phyloP scores from a whole-genome alignment of 2,329 filamentous ascomycete species.

The Lasiodiplodia theobromae region DNA sequence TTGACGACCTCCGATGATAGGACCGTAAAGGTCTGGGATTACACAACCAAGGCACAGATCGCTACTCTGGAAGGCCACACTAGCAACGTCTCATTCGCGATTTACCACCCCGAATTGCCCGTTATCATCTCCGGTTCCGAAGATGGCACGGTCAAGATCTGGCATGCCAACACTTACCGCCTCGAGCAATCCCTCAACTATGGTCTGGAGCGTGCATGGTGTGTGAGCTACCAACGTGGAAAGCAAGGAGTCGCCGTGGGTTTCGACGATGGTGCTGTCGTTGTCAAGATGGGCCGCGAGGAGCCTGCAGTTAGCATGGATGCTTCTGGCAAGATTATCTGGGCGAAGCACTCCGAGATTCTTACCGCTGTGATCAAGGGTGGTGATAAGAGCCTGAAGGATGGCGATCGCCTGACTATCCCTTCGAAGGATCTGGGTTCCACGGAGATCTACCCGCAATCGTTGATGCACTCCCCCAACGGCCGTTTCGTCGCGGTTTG shows the following conservation, averaged over 20 bases:
- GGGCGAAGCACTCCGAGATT: slow-evolving; percentile 94
- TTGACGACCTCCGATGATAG: slow-evolving; percentile 96
- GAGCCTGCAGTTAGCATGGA: slow-evolving; percentile 99
- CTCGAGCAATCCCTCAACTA: slow-evolving; percentile 97
- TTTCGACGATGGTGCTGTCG: slow-evolving; percentile 96
- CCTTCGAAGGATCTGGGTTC: slow-evolving; percentile 94
- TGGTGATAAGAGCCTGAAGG: slow-evolving; percentile 82
- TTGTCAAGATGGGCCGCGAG: slow-evolving; percentile 96
- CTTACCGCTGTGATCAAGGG: slow-evolving; percentile 95
- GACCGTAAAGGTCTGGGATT: slow-evolving; percentile 98
- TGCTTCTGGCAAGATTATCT: slow-evolving; percentile 91
- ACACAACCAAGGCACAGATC: slow-evolving; percentile 96
- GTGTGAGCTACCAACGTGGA: slow-evolving; percentile 92
- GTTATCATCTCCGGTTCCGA: slow-evolving; percentile 98
- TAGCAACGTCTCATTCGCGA: slow-evolving; percentile 97
- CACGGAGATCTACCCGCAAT: slow-evolving; percentile 96
- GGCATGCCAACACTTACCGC: slow-evolving; percentile 97
- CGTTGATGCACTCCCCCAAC: slow-evolving; percentile 93
- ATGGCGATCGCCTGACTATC: slow-evolving; percentile 84
- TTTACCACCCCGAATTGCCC: slow-evolving; percentile 95
- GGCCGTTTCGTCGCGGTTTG: slow-evolving; percentile 88
- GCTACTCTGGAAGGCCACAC: slow-evolving; percentile 96
- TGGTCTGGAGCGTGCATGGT: slow-evolving; percentile 95
- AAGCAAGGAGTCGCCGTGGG: slow-evolving; percentile 94
- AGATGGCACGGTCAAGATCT: slow-evolving; percentile 96